Evolutionary conservation across 2,329 filamentous ascomycete genomes (phyloP).

Genomic region (Malbranchea zuffiana): DNA sequence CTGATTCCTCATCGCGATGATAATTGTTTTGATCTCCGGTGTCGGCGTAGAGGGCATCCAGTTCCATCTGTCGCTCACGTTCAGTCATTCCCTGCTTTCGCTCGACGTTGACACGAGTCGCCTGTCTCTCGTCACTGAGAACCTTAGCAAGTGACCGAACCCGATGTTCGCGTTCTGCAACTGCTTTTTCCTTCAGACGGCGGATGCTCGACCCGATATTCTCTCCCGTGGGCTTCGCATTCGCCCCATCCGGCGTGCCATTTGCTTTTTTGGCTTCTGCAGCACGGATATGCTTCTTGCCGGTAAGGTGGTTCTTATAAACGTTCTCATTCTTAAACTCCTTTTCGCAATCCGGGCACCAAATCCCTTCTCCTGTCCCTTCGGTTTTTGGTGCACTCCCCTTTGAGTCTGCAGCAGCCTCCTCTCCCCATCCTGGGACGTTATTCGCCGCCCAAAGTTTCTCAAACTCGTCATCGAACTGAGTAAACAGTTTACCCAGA

Average conservation of each 20-base stretch:
- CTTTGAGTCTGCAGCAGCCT: constrained; percentile 33
- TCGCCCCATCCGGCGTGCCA: constrained; percentile 29
- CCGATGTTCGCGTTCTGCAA: constrained; percentile 79
- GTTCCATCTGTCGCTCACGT: constrained; percentile 83
- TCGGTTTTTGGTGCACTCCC: constrained; percentile 40
- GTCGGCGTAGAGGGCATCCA: constrained; percentile 71
- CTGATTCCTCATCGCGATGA: constrained; percentile 44
- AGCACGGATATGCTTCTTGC: constrained; percentile 86
- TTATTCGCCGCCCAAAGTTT: constrained; percentile 70
- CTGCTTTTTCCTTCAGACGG: constrained; percentile 72
- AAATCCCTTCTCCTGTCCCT: constrained; percentile 58
- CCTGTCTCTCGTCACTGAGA: constrained; percentile 77
- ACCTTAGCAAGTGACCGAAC: constrained; percentile 67
- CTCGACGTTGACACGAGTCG: constrained; percentile 90
- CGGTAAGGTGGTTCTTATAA: constrained; percentile 76
- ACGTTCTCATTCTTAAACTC: constrained; percentile 94
- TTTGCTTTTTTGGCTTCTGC: constrained; percentile 51
- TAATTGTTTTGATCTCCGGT: constrained; percentile 35
- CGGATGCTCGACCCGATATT: constrained; percentile 19
- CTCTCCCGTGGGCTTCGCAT: constrained; percentile 18
- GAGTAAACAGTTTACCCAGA: constrained; percentile 61
- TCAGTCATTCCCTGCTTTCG: constrained; percentile 96
- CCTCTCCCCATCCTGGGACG: constrained; percentile 64
- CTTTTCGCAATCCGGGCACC: constrained; percentile 86
- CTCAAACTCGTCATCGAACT: constrained; percentile 76